phyloP scores from a whole-genome alignment of 306 rosid genomes.

The Cicer cuneatum region DNA sequence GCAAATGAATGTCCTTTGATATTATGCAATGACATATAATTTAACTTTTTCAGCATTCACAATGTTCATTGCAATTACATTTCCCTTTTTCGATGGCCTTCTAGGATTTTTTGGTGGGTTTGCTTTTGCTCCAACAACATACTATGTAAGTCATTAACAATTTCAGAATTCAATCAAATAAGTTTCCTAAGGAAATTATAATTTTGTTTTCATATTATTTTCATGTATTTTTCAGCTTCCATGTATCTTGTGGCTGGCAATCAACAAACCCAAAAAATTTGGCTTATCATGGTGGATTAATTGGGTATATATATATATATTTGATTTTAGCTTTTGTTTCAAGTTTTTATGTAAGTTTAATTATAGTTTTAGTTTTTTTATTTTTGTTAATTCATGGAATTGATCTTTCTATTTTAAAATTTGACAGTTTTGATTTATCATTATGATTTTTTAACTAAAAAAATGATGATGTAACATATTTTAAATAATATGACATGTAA shows the following conservation, averaged over 20 bases:
- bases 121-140: conserved; percentile 16
- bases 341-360: conserved; percentile 7
- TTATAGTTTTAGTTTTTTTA: not conserved
- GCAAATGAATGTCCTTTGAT: not conserved
- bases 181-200: not conserved
- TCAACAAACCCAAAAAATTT: conserved; percentile 72
- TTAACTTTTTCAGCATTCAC: not conserved
- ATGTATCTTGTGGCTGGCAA: conserved; percentile 78
- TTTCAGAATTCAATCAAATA: not conserved
- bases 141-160: not conserved
- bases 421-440: too few species aligned
- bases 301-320: conserved; percentile 63
- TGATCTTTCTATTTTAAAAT: too few species aligned
- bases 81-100: not conserved
- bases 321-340: not conserved
- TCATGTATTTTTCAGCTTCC: conserved; percentile 67
- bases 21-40: not conserved
- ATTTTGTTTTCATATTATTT: not conserved
- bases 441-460: too few species aligned
- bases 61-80: not conserved
- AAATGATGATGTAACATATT: too few species aligned
- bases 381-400: too few species aligned
- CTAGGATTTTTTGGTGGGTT: conserved; percentile 10
- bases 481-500: too few species aligned
- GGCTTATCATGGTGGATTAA: conserved; percentile 78